A percentile compares a stretch with the other conserved stretches of the same genome.
These are phyloP conservation scores for Gloeopeniophorella convolvens DNA, from an alignment of 768 basidiomycete species.

Conservation along the genomic window DNA sequence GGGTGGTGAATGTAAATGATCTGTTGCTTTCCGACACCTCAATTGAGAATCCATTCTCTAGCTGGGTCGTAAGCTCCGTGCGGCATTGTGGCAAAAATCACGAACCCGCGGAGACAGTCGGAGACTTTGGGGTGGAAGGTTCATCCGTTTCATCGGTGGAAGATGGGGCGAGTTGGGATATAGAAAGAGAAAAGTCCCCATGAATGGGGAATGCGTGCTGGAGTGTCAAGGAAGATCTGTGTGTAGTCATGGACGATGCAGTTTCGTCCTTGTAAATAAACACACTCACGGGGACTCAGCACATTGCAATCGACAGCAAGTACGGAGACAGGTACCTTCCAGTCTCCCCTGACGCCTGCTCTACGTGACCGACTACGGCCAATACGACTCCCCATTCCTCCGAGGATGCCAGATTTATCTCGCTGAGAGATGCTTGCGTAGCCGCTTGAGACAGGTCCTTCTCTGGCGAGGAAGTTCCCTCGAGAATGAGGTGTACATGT, in stretches of 20 bases:
- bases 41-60: constrained; percentile 10
- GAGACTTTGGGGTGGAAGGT: not conserved
- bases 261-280: constrained; percentile 6
- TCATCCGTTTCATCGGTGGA: not conserved
- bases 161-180: constrained; percentile 11
- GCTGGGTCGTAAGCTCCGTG: not conserved
- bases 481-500: not conserved
- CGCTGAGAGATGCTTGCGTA: not conserved
- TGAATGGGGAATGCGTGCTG: constrained; percentile 15
- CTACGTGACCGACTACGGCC: constrained; percentile 2
- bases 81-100: not conserved
- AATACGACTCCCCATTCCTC: not conserved
- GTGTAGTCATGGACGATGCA: not conserved
- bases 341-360: not conserved
- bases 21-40: constrained; percentile 3
- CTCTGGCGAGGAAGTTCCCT: not conserved
- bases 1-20: constrained; percentile 1
- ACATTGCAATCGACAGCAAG: not conserved
- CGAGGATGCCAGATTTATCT: not conserved
- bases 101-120: not conserved
- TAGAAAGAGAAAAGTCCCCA: constrained; percentile 9
- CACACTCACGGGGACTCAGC: constrained; percentile 6
- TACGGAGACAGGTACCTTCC: constrained; percentile 9
- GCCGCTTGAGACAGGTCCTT: not conserved
- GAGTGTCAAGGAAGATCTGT: constrained; percentile 6